A percentile compares a stretch with the other conserved stretches of the same genome.
These are phyloP conservation scores for Panellus pusillus DNA, from an alignment of 768 basidiomycete species.

Conservation along the genomic window DNA sequence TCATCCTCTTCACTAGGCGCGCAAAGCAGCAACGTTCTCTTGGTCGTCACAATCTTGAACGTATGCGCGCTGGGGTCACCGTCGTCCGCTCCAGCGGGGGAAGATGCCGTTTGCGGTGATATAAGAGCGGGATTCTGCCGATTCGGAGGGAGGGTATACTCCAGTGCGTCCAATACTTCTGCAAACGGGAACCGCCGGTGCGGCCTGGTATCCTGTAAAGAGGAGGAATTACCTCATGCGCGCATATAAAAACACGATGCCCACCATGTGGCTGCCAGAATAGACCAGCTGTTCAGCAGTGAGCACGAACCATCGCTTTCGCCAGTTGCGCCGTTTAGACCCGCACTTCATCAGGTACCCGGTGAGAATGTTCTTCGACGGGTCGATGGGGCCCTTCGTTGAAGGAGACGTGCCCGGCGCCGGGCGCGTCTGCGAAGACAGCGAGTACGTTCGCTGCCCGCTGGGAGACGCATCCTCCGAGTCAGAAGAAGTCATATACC, in stretches of 20 bases:
- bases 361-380: slow-evolving; percentile 76
- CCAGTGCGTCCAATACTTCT: slow-evolving; percentile 89
- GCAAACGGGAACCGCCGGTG: slow-evolving; percentile 84
- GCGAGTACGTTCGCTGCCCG: slow-evolving; percentile 40
- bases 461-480: slow-evolving; percentile 69
- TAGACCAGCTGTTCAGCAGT: slow-evolving; percentile 87
- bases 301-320: slow-evolving; percentile 97
- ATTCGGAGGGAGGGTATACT: slow-evolving; percentile 68
- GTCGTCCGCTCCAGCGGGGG: slow-evolving; percentile 27
- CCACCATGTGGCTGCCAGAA: slow-evolving; percentile 92
- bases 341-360: slow-evolving; percentile 98
- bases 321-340: slow-evolving; percentile 89
- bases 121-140: slow-evolving; percentile 45
- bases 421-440: slow-evolving; percentile 46
- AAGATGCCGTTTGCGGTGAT: slow-evolving; percentile 26
- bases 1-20: slow-evolving; percentile 98
- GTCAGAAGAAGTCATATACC: slow-evolving; percentile 70
- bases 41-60: slow-evolving; percentile 96
- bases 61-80: slow-evolving; percentile 55
- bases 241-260: slow-evolving; percentile 27
- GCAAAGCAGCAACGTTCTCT: slow-evolving; percentile 83
- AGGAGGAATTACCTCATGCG: slow-evolving; percentile 2
- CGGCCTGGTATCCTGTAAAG: slow-evolving; percentile 78
- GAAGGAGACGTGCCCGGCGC: slow-evolving; percentile 38
- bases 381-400: slow-evolving; percentile 44